Evolutionary conservation across 306 rosid species (phyloP).

Genomic region (Leucaena leucocephala): DNA sequence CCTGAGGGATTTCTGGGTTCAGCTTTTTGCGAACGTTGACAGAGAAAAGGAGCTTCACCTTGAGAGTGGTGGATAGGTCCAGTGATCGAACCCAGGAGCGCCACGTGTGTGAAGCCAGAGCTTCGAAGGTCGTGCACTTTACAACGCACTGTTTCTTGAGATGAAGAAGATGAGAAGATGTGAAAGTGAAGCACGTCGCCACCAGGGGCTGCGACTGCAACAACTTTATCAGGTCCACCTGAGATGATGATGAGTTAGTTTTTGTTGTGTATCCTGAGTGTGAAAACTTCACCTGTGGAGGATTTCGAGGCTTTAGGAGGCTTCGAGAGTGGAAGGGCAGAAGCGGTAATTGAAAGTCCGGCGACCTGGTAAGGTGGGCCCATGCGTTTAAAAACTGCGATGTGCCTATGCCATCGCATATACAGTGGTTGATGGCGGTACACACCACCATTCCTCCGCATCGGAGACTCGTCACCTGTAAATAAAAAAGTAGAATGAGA

Average conservation of each 20-base stretch:
- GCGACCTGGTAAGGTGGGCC: constrained; percentile 57
- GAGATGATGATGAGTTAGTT: constrained; percentile 22
- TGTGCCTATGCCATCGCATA: constrained; percentile 84
- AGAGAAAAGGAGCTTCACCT: constrained; percentile 76
- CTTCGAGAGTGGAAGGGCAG: constrained; percentile 61
- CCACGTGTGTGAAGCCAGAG: constrained; percentile 86
- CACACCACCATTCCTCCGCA: constrained; percentile 84
- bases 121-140: constrained; percentile 75
- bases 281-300: constrained; percentile 30
- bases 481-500: not conserved
- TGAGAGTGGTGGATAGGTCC: constrained; percentile 39
- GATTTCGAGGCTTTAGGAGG: constrained; percentile 57
- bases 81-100: constrained; percentile 76
- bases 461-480: constrained; percentile 62
- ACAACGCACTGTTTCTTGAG: constrained; percentile 66
- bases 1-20: constrained; percentile 49
- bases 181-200: constrained; percentile 61
- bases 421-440: constrained; percentile 79
- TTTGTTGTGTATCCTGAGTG: constrained; percentile 52
- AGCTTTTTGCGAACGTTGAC: constrained; percentile 53
- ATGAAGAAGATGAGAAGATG: constrained; percentile 48
- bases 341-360: constrained; percentile 39
- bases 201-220: constrained; percentile 68
- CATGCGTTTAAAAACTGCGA: constrained; percentile 78
- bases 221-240: constrained; percentile 43